Conservation (phyloP, 768 basidiomycete genomes). For the Kwoniella sp. region DNA sequence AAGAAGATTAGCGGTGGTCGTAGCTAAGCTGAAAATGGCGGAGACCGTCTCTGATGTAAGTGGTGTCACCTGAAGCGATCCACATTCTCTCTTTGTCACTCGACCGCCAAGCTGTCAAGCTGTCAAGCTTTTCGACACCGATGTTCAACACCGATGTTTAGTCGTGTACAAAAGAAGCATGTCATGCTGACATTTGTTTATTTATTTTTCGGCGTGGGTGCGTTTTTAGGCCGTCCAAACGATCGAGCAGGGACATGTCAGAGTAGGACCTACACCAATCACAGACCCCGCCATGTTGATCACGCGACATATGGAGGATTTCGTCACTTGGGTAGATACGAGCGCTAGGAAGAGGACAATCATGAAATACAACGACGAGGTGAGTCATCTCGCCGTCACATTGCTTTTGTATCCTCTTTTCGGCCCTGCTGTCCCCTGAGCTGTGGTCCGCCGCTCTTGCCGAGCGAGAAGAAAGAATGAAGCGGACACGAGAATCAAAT, state of each 20-base stretch:
- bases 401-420: neutral
- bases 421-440: neutral
- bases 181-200: neutral
- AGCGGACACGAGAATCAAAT: too few species aligned
- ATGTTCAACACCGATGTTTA: too few species aligned
- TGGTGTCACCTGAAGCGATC: conserved; percentile 28
- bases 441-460: too few species aligned
- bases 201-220: neutral
- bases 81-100: too few species aligned
- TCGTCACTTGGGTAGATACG: conserved; percentile 98
- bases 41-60: conserved; percentile 90
- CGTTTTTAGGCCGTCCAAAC: conserved; percentile 76
- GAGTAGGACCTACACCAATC: conserved; percentile 92
- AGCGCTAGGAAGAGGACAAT: conserved; percentile 94
- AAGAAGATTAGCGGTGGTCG: conserved; percentile 84
- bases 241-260: conserved; percentile 96
- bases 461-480: too few species aligned
- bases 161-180: too few species aligned
- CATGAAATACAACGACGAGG: conserved; percentile 96
- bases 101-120: too few species aligned
- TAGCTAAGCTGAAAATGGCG: conserved; percentile 90
- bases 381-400: conserved; percentile 52
- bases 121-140: too few species aligned
- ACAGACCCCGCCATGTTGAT: conserved; percentile 96
- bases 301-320: conserved; percentile 98